Evolutionary conservation across 257 asterid genomes (phyloP).

Genomic region (Lantana camara): DNA sequence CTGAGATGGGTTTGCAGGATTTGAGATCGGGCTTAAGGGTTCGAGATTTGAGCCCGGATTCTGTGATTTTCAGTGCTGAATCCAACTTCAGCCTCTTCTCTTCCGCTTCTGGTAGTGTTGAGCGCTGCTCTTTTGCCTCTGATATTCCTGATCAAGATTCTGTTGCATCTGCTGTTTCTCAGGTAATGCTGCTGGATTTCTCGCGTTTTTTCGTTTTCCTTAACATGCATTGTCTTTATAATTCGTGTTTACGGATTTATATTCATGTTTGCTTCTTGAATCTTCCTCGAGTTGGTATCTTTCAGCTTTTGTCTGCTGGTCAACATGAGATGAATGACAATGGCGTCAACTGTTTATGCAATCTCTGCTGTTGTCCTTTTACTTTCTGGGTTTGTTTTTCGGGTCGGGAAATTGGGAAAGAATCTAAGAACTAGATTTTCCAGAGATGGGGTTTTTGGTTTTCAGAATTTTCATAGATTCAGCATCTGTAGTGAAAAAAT

Average conservation of each 20-base stretch:
- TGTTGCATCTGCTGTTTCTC: slow-evolving; percentile 50
- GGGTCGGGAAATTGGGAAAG: slow-evolving; percentile 10
- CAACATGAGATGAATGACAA: slow-evolving; percentile 4
- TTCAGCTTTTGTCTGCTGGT: slow-evolving; percentile 24
- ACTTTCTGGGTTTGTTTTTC: not conserved
- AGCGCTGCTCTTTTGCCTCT: slow-evolving; percentile 89
- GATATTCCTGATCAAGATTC: slow-evolving; percentile 74
- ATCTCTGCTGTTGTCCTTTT: not conserved
- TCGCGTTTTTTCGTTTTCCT: slow-evolving; percentile 1
- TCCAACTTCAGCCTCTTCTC: slow-evolving; percentile 89
- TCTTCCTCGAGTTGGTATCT: slow-evolving; percentile 25
- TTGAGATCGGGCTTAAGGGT: slow-evolving; percentile 54
- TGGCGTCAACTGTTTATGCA: not conserved
- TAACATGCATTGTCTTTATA: slow-evolving; percentile 7
- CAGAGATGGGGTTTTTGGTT: slow-evolving; percentile 22
- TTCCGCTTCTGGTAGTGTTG: slow-evolving; percentile 88
- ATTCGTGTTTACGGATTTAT: not conserved
- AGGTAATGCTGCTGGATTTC: slow-evolving; percentile 38
- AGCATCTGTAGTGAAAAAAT: slow-evolving; percentile 10
- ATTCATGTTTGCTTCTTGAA: not conserved
- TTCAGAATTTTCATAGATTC: slow-evolving; percentile 21
- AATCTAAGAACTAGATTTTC: slow-evolving; percentile 24
- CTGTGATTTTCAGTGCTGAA: slow-evolving; percentile 72
- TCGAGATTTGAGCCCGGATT: slow-evolving; percentile 85
- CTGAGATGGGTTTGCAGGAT: slow-evolving; percentile 53